Base-by-base conservation (phyloP, 768 basidiomycete species). In the Tricholoma saponaceum region DNA sequence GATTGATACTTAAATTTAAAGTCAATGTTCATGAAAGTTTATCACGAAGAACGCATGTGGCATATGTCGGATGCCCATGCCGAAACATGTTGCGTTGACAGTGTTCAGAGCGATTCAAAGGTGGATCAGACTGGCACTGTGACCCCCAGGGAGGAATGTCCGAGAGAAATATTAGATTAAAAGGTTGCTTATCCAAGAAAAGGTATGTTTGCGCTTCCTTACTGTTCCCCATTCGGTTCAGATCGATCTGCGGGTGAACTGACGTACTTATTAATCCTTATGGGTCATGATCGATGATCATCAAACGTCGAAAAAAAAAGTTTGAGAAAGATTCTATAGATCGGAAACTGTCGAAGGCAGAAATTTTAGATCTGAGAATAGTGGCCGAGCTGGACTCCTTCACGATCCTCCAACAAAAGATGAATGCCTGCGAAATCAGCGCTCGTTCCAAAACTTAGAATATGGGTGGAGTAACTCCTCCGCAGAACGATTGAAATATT, bases 281-380 rank as follows among this genome's bases (percentile, higher is more conserved):
- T 28, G 28, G 47, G 47, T 50, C n/a, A 30, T 30, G 44, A 46
- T 46, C 47, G 47, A 50, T 50, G 47, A 30, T 50, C 47, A 50
- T 50, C 47, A 50, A 30, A 47, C 25, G 46, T 47, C 46, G 10
- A 14, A 26, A 47, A 47, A 49, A 49, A 30, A 47, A 26, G 46
- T 47, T 30, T 50, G 47, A 50, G 23, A 46, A 49, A 49, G 28
- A 49, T 49, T 49, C 47, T 49, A 18, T 10, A 4, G 6, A 22
- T 49, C 46, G 25, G 25, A 23, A 44, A 49, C 16, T n/a, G 23
- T 26, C 47, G 3, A 47, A 47, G 16, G 28, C 26, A 30, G 26
- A 47, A 50, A 50, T 16, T n/a, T 30, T n/a, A 49, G 28, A 49
- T 49, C 23, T 46, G 20, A 23, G 23, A 13, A 25, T 25, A 23